Percentiles rank a stretch among this genome's conserved stretches.
phyloP scores from a whole-genome alignment of 2,329 filamentous ascomycete species.

The Clonostachys rhizophaga region DNA sequence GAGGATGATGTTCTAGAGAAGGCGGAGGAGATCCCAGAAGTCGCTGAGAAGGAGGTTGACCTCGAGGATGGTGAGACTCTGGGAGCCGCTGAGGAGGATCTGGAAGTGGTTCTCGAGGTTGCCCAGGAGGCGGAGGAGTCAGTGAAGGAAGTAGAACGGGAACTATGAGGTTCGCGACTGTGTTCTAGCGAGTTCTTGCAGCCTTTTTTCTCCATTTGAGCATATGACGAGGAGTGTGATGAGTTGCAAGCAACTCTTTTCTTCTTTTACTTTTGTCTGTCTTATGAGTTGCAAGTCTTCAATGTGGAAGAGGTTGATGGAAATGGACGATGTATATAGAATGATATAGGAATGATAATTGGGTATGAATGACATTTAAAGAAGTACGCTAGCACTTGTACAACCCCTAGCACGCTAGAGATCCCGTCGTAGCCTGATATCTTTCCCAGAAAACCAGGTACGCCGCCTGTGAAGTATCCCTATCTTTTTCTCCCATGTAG shows the following conservation, averaged over 20 bases:
- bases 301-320: not conserved
- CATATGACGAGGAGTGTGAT: not conserved
- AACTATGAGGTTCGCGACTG: not conserved
- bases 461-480: too few species aligned
- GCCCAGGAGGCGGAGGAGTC: not conserved
- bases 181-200: too few species aligned
- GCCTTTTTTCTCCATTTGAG: too few species aligned
- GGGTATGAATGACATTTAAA: not conserved
- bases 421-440: too few species aligned
- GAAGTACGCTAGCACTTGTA: too few species aligned
- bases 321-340: slow-evolving; percentile 1
- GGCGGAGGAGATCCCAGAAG: too few species aligned
- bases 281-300: not conserved
- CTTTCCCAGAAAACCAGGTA: too few species aligned
- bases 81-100: not conserved
- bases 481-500: too few species aligned
- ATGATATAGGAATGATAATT: slow-evolving; percentile 1
- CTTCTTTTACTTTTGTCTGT: not conserved
- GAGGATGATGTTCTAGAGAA: too few species aligned
- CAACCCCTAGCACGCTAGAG: too few species aligned
- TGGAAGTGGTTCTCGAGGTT: not conserved
- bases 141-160: not conserved
- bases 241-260: not conserved
- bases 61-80: not conserved
- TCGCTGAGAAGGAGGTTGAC: too few species aligned